Base-by-base conservation (phyloP, 176 grass and related monocot species). In the Phragmites australis region DNA sequence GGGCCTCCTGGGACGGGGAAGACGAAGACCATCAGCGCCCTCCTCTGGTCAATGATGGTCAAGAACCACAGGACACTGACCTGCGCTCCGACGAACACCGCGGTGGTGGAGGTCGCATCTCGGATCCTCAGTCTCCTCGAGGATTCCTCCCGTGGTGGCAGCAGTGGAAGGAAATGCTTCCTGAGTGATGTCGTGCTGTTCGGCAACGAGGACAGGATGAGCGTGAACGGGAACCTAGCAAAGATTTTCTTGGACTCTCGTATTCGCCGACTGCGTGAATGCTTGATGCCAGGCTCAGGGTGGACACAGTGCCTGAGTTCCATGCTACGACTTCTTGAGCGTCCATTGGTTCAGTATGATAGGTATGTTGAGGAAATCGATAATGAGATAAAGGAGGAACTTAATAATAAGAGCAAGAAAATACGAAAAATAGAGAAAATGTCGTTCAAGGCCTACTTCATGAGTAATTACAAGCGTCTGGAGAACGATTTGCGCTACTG, bases 1-100 rank as follows among this genome's bases (percentile, higher is more conserved):
- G 94, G 89, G 0, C 94, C 91, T 49, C 91, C 94, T 0, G 89
- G 94, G 0, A 92, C 91, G 6, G 91, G 94, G 6, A 97, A 97
- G 87, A 97, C 91, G 0, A 97, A 94, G 81, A 94, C 91, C 11
- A 94, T 97, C 25, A 88, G 84, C 67, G 75, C 76, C 0, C 13
- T 97, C 3, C 46, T 97, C 26, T 85, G 62, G 64, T 61, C 77
- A 2, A 85, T 93, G 91, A 4, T 90, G 46, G 5, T 88, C 30
- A 57, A 88, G 73, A 84, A 79, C 22, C 87, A 75, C 72, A 65
- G 85, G 60, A 85, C 87, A 1, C 59, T 97, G 30, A 88, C 87
- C 9, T 97, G 94, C 9, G 91, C 94, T 0, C 91, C 94, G 2
- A 97, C 94, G 48, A 97, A 97, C 71, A 92, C 87, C 19, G 94